A percentile compares a stretch with the other conserved stretches of the same genome.
Evolutionary conservation across 164 flowering plant species (phyloP).

Genomic region (Paratinospora sagittata): DNA sequence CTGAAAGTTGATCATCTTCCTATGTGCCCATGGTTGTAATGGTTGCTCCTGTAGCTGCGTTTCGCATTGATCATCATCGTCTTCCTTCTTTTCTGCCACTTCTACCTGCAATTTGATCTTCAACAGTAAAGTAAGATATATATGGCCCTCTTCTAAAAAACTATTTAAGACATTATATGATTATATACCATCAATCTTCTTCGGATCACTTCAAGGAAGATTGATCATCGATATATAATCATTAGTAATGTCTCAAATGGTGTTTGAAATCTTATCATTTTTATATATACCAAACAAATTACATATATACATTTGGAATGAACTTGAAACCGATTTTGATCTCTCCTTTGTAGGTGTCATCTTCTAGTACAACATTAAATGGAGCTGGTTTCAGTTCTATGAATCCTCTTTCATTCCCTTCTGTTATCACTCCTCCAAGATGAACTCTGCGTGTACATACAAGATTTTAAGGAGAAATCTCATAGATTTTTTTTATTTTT

Average conservation of each 20-base stretch:
- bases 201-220: no score
- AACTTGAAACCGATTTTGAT: conserved; percentile 66
- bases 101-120: conserved; percentile 29
- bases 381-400: conserved; percentile 52
- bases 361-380: conserved; percentile 74
- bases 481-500: no score
- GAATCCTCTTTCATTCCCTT: conserved; percentile 45
- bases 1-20: conserved; percentile 23
- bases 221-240: no score
- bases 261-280: no score
- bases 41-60: conserved; percentile 5
- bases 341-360: conserved; percentile 67
- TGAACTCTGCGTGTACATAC: conserved; percentile 41
- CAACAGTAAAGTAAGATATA: no score
- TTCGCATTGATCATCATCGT: conserved; percentile 1
- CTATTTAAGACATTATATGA: no score
- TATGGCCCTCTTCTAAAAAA: no score
- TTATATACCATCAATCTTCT: no score
- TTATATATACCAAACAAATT: no score
- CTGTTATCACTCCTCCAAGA: conserved; percentile 60
- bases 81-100: conserved; percentile 17
- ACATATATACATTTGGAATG: conserved; percentile 34
- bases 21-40: conserved; percentile 18
- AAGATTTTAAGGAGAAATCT: neutral
- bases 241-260: no score